Conservation (phyloP, 2,329 filamentous ascomycete genomes). For the Xylaria multiplex region DNA sequence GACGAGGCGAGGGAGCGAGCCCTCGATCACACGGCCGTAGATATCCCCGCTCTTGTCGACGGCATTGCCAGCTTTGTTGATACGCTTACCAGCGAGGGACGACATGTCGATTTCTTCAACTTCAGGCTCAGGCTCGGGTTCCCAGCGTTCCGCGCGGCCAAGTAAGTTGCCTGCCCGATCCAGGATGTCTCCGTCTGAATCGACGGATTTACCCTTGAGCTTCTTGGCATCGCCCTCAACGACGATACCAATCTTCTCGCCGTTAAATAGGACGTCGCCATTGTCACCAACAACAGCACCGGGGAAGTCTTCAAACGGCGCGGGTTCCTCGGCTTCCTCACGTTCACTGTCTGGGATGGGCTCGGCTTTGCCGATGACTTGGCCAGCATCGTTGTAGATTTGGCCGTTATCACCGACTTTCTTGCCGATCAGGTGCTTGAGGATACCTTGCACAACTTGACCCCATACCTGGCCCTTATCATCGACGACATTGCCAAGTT, state of each 20-base stretch:
- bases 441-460: conserved; percentile 70
- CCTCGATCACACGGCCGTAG: conserved; percentile 74
- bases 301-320: conserved; percentile 69
- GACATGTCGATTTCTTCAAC: conserved; percentile 64
- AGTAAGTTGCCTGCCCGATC: conserved; percentile 74
- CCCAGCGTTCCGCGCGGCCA: conserved; percentile 75
- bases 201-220: conserved; percentile 72
- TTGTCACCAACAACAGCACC: conserved; percentile 63
- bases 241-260: conserved; percentile 67
- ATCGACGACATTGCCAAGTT: conserved; percentile 66
- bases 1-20: conserved; percentile 69
- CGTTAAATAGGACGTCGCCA: conserved; percentile 63
- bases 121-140: conserved; percentile 63
- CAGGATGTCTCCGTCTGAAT: conserved; percentile 74
- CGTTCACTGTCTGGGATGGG: conserved; percentile 67
- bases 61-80: conserved; percentile 75
- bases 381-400: conserved; percentile 76
- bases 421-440: conserved; percentile 71
- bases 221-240: conserved; percentile 71
- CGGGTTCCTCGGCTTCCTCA: conserved; percentile 57
- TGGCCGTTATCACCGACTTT: conserved; percentile 73
- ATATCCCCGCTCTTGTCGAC: conserved; percentile 65
- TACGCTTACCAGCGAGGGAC: conserved; percentile 72
- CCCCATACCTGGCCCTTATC: conserved; percentile 66
- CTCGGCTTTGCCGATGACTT: conserved; percentile 74